phyloP scores from a whole-genome alignment of 768 basidiomycete species.

The Leccinum subtestaceum region DNA sequence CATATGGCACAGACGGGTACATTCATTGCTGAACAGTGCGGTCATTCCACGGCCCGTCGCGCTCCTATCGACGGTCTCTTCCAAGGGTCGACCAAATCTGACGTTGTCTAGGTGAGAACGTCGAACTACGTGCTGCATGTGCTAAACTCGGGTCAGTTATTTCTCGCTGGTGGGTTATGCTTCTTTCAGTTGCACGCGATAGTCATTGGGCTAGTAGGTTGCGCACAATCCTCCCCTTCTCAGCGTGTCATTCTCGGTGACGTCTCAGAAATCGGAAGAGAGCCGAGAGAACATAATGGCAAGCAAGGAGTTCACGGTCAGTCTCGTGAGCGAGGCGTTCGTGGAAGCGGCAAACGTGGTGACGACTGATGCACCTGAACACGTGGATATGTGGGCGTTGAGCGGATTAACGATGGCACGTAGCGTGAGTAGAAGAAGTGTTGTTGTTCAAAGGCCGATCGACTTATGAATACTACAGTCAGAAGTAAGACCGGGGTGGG shows the following conservation, averaged over 20 bases:
- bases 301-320: constrained; percentile 68
- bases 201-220: constrained; percentile 31
- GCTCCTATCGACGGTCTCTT: constrained; percentile 59
- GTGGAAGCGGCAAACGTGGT: constrained; percentile 54
- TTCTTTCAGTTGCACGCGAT: constrained; percentile 14
- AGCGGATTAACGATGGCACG: constrained; percentile 54
- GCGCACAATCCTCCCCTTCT: constrained; percentile 65
- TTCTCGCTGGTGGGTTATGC: constrained; percentile 54
- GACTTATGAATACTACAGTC: constrained; percentile 32
- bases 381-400: constrained; percentile 57
- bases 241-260: constrained; percentile 55
- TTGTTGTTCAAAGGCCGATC: constrained; percentile 7
- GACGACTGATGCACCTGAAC: constrained; percentile 53
- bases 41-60: constrained; percentile 62
- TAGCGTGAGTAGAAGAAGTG: constrained; percentile 42
- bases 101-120: constrained; percentile 60
- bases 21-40: constrained; percentile 54
- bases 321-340: constrained; percentile 67
- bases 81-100: constrained; percentile 52
- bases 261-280: constrained; percentile 49
- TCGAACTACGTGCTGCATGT: constrained; percentile 4
- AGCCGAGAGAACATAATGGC: constrained; percentile 62
- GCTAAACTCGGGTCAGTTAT: constrained; percentile 37
- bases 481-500: constrained; percentile 49
- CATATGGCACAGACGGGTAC: constrained; percentile 32